Conservation (phyloP, 306 rosid species). For the Morella rubra region DNA sequence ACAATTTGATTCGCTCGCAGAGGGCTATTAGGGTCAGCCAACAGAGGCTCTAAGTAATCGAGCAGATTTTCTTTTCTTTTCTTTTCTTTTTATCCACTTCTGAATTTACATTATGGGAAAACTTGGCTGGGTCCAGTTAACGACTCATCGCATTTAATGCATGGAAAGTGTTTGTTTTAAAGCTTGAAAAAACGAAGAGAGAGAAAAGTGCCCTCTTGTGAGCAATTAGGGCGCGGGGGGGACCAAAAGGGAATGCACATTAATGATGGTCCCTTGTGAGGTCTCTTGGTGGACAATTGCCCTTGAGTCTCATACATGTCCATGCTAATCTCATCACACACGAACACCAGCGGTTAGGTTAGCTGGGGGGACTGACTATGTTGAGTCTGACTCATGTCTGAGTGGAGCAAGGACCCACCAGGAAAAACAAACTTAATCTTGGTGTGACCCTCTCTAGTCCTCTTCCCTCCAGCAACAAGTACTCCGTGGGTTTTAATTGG, state of each 20-base stretch:
- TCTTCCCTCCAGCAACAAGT: neutral
- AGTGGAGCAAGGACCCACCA: slow-evolving; percentile 1
- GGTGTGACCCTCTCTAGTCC: neutral
- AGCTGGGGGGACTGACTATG: too few relatives aligned
- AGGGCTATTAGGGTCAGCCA: too few relatives aligned
- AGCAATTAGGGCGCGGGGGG: slow-evolving; percentile 16
- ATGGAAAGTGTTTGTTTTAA: neutral
- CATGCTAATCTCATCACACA: neutral
- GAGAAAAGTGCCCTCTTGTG: neutral
- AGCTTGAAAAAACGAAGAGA: neutral
- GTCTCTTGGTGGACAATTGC: slow-evolving; percentile 14
- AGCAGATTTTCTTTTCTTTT: too few relatives aligned
- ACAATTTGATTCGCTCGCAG: too few relatives aligned
- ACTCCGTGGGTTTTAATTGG: neutral
- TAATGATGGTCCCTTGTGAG: neutral
- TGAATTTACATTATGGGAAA: neutral
- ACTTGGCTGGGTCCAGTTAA: neutral
- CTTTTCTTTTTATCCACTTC: too few relatives aligned
- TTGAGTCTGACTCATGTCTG: neutral
- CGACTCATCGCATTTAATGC: neutral
- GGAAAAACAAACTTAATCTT: neutral
- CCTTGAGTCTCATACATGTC: neutral
- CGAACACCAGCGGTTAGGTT: neutral
- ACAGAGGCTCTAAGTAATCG: too few relatives aligned
- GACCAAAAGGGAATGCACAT: neutral